Evolutionary conservation across 495 filamentous ascomycete genomes (phyloP).

Genomic region (Cetradonia linearis): DNA sequence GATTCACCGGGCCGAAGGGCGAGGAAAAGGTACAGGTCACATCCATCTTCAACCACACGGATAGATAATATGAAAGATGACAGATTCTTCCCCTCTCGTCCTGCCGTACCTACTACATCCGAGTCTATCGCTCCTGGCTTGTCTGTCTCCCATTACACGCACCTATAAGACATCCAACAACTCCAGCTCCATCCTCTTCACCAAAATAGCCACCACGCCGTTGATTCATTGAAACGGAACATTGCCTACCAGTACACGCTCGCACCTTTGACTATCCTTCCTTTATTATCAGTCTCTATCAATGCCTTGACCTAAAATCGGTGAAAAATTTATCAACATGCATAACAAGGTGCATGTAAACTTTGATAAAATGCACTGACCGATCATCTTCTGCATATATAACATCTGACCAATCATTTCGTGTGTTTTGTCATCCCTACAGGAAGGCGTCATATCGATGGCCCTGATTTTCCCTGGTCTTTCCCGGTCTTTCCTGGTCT

Average conservation of each 20-base stretch:
- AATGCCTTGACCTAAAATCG: not conserved
- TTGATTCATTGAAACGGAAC: not conserved
- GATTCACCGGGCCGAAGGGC: too few species aligned
- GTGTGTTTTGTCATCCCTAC: not conserved
- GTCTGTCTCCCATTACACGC: not conserved
- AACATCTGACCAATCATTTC: not conserved
- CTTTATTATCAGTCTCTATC: not conserved
- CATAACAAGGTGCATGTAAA: not conserved
- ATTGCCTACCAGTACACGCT: not conserved
- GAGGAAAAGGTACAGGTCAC: not conserved
- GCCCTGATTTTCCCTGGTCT: too few species aligned
- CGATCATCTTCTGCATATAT: not conserved
- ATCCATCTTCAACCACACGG: not conserved
- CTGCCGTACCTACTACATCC: not conserved
- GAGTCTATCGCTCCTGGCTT: not conserved
- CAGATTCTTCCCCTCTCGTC: not conserved
- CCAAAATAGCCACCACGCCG: not conserved
- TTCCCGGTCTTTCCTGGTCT: too few species aligned
- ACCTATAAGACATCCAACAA: conserved; percentile 6
- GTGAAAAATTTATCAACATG: not conserved
- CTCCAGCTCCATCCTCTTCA: not conserved
- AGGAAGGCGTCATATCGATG: not conserved
- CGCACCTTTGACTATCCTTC: not conserved
- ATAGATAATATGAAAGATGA: not conserved
- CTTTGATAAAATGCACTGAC: not conserved